These are phyloP conservation scores for Salvia splendens DNA, from an alignment of 257 asterid species.

Conservation along the genomic window DNA sequence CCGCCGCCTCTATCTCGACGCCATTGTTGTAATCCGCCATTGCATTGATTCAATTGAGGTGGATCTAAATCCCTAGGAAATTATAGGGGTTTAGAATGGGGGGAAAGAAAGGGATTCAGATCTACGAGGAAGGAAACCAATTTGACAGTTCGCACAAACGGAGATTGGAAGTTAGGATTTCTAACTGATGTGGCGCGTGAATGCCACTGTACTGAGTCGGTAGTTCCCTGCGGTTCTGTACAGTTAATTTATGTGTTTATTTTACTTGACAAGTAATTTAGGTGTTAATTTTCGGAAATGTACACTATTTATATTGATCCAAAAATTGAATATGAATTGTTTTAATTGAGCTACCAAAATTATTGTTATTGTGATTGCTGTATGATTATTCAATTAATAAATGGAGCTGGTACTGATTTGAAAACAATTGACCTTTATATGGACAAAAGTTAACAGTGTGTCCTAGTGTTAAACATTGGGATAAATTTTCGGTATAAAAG, in stretches of 20 bases:
- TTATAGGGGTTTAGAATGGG: conserved; percentile 26
- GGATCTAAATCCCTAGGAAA: conserved; percentile 32
- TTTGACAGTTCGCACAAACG: conserved; percentile 38
- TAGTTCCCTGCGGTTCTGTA: conserved; percentile 31
- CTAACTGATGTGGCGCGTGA: conserved; percentile 38
- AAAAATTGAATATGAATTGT: too few relatives aligned
- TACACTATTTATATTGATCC: too few relatives aligned
- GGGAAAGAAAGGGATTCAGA: conserved; percentile 36
- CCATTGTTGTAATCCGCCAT: conserved; percentile 50
- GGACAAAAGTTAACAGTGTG: too few relatives aligned
- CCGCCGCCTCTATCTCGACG: conserved; percentile 52
- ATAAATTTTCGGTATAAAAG: too few relatives aligned
- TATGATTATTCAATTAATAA: too few relatives aligned
- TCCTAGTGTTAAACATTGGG: too few relatives aligned
- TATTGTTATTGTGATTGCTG: too few relatives aligned
- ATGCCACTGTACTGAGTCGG: background rate
- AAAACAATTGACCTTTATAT: too few relatives aligned
- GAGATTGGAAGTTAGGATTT: conserved; percentile 29
- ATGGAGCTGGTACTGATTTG: too few relatives aligned
- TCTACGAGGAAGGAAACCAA: conserved; percentile 31
- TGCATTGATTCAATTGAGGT: conserved; percentile 44
- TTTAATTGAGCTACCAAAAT: too few relatives aligned
- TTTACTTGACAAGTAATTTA: too few relatives aligned
- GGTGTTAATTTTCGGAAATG: too few relatives aligned
- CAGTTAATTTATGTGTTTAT: background rate